Conservation (phyloP, 1,284 basidiomycete genomes). For the Cutaneotrichosporon dermatis region DNA sequence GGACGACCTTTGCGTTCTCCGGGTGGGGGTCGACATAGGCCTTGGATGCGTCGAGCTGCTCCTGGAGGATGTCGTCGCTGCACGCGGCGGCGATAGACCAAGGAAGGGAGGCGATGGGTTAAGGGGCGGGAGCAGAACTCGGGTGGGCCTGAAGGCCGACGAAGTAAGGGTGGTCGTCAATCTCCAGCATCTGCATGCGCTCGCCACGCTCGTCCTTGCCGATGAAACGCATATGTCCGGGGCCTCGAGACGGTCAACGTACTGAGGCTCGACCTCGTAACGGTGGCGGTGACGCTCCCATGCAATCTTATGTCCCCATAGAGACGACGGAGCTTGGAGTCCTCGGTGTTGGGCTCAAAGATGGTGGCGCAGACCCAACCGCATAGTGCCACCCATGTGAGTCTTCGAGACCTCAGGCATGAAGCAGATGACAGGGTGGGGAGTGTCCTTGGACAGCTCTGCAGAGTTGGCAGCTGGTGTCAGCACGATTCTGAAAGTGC, state of each 20-base stretch:
- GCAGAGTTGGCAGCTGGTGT: conserved; percentile 73
- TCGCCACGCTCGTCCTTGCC: conserved; percentile 95
- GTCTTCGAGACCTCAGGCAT: conserved; percentile 99
- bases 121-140: conserved; percentile 97
- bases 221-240: conserved; percentile 70
- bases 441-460: conserved; percentile 64
- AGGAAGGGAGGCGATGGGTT: conserved; percentile 98
- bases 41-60: conserved; percentile 69
- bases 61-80: conserved; percentile 60
- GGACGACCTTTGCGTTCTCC: conserved; percentile 46
- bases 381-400: conserved; percentile 98
- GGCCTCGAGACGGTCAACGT: conserved; percentile 67
- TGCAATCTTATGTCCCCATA: conserved; percentile 78
- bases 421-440: conserved; percentile 81
- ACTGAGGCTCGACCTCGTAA: conserved; percentile 93
- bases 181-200: conserved; percentile 94
- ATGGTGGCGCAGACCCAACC: conserved; percentile 91
- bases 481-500: conserved; percentile 16
- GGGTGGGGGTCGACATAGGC: conserved; percentile 55
- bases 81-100: conserved; percentile 83
- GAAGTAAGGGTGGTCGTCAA: conserved; percentile 90
- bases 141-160: conserved; percentile 94
- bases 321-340: conserved; percentile 69
- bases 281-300: conserved; percentile 98
- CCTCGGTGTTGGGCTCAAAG: conserved; percentile 62